Base-by-base conservation (phyloP, 2,329 filamentous ascomycete species). In the Xylariaceae sp. region DNA sequence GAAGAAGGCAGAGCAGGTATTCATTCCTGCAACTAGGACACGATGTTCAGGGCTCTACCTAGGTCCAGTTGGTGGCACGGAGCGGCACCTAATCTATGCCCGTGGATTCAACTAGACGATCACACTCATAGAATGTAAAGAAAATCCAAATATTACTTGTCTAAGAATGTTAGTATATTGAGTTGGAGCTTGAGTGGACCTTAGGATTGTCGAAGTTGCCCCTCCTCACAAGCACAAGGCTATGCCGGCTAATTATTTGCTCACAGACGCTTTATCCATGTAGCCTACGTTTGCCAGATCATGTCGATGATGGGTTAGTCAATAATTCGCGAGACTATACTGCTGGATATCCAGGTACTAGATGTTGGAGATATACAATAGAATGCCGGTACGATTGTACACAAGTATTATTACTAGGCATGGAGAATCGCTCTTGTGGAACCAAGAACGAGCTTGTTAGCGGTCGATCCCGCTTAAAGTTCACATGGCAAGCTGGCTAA, bases 401-500 rank as follows among this genome's bases (percentile, higher is more conserved):
- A 1, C 18, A 18, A 18, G 15, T 18, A 26, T 11, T 13, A n/a
- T n/a, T n/a, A n/a, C n/a, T n/a, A 29, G n/a, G 6, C 20, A 6
- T 50, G 27, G 32, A 32, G 11, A 15, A 27, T 16, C 11, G 13
- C 32, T 18, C n/a, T 9, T 9, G 30, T 37, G 11, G 10, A 18
- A 30, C 27, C 16, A 13, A 36, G 37, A n/a, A 16, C 15, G 21
- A 24, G 15, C 24, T 29, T 45, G 30, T 46, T 32, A 23, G 36
- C 24, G 36, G 29, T 42, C 47, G 29, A 11, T 41, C 41, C 27
- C 23, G 30, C 35, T 33, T 20, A 45, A 27, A 29, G 20, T 29
- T 18, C 44, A 26, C n/a, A 20, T 1, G 10, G n/a, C 36, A 41
- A 27, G 47, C 20, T 16, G 37, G 11, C 36, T 21, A 55, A 6